Evolutionary conservation across 495 filamentous ascomycete genomes (phyloP).

Genomic region (Penicillium antarcticum): DNA sequence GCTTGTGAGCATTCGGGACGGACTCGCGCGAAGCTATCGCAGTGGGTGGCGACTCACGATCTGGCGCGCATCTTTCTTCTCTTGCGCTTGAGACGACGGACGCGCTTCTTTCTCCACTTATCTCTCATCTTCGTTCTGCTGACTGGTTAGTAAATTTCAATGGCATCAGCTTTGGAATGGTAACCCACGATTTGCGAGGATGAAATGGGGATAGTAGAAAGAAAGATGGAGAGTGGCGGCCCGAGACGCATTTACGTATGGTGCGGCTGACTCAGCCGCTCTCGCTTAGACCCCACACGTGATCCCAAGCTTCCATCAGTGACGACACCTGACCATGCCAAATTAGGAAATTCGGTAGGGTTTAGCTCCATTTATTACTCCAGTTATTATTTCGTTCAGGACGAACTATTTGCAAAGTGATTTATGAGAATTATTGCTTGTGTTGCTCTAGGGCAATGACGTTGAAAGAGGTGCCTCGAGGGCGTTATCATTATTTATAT

Average conservation of each 20-base stretch:
- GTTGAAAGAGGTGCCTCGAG: not conserved
- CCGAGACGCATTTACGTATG: constrained; percentile 44
- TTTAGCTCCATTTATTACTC: not conserved
- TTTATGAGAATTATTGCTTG: too few species aligned
- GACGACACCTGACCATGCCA: constrained; percentile 13
- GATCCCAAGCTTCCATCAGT: not conserved
- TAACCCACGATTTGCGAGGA: constrained; percentile 52
- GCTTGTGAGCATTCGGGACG: constrained; percentile 6
- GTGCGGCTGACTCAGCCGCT: constrained; percentile 43
- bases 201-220: constrained; percentile 50
- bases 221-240: constrained; percentile 39
- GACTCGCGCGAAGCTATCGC: constrained; percentile 4
- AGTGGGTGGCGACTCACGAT: constrained; percentile 56
- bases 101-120: constrained; percentile 99
- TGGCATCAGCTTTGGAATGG: constrained; percentile 3
- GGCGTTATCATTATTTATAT: not conserved
- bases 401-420: not conserved
- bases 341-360: constrained; percentile 11
- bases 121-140: constrained; percentile 83
- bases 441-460: too few species aligned
- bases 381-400: too few species aligned
- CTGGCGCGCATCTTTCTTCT: constrained; percentile 97
- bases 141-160: constrained; percentile 24
- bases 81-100: constrained; percentile 97
- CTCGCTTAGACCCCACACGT: constrained; percentile 20